Conservation (phyloP, 768 basidiomycete species). For the Harrya chromipes region DNA sequence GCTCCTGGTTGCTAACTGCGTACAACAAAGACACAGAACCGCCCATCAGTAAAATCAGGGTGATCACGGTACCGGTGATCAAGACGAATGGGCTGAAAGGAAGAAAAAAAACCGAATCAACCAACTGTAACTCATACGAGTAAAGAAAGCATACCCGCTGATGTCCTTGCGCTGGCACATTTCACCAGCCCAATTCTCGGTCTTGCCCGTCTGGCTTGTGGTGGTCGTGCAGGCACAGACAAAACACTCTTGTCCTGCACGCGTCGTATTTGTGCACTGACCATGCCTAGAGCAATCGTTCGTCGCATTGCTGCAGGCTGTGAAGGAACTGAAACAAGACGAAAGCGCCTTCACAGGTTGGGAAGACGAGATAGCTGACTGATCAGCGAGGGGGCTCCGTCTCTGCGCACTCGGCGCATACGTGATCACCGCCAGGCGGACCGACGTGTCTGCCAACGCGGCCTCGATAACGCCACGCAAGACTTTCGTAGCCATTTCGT, state of each 20-base stretch:
- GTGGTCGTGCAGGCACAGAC: slow-evolving; percentile 47
- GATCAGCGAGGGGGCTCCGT: slow-evolving; percentile 43
- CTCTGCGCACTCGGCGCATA: slow-evolving; percentile 36
- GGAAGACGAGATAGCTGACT: slow-evolving; percentile 41
- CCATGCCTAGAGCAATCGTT: slow-evolving; percentile 69
- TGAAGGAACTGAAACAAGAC: slow-evolving; percentile 56
- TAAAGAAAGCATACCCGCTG: slow-evolving; percentile 59
- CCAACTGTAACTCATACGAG: not conserved
- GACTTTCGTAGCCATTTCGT: slow-evolving; percentile 41
- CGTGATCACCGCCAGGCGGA: slow-evolving; percentile 54
- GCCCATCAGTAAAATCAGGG: slow-evolving; percentile 60
- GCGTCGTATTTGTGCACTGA: slow-evolving; percentile 56
- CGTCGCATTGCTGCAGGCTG: slow-evolving; percentile 61
- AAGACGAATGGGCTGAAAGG: slow-evolving; percentile 66
- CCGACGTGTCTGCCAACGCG: slow-evolving; percentile 35
- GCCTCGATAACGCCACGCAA: slow-evolving; percentile 49
- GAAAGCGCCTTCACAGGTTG: slow-evolving; percentile 58
- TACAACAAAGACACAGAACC: slow-evolving; percentile 67
- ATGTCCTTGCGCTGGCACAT: slow-evolving; percentile 78
- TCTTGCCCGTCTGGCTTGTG: slow-evolving; percentile 50
- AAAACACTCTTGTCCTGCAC: slow-evolving; percentile 54
- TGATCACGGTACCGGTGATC: slow-evolving; percentile 63
- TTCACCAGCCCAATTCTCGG: slow-evolving; percentile 69
- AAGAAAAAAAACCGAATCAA: not conserved
- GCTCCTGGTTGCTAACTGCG: slow-evolving; percentile 53